These are phyloP conservation scores for Pythium guiyangense DNA, from an alignment of 352 stramenopile genomes.

Conservation along the genomic window DNA sequence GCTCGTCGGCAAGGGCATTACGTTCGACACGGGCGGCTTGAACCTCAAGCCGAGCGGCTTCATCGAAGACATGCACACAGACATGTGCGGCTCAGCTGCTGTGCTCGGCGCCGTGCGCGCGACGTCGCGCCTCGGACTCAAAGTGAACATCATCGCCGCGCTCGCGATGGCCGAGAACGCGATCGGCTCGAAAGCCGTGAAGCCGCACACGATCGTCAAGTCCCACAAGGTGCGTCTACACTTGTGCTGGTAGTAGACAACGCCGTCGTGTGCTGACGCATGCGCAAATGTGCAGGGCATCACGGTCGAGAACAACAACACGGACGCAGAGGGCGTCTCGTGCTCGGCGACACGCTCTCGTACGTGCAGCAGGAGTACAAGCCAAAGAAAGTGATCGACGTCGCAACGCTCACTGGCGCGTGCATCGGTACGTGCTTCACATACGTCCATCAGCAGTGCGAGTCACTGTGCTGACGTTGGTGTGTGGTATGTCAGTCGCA, in stretches of 20 bases:
- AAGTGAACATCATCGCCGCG: constrained; percentile 78
- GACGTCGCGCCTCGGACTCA: constrained; percentile 61
- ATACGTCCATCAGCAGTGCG: background rate
- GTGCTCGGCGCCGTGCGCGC: constrained; percentile 80
- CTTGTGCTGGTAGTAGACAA: too few species aligned
- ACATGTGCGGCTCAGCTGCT: constrained; percentile 89
- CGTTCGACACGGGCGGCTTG: constrained; percentile 94
- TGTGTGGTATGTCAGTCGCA: constrained; percentile 37
- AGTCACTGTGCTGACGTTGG: background rate
- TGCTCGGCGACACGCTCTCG: constrained; percentile 88
- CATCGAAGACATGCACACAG: constrained; percentile 92
- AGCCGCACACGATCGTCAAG: constrained; percentile 86
- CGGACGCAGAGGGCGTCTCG: constrained; percentile 89
- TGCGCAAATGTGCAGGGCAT: constrained; percentile 33
- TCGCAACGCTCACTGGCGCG: constrained; percentile 91
- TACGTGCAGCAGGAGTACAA: constrained; percentile 87
- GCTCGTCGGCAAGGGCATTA: constrained; percentile 93
- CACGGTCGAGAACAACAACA: constrained; percentile 92
- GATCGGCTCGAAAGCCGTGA: constrained; percentile 84
- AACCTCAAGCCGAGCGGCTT: constrained; percentile 91
- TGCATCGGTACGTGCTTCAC: constrained; percentile 54
- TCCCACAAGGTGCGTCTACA: constrained; percentile 55
- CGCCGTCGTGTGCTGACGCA: too few species aligned
- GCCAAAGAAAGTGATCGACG: constrained; percentile 91
- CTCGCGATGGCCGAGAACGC: constrained; percentile 80